Conservation (phyloP, 768 basidiomycete genomes). For the Tylopilus balloui region DNA sequence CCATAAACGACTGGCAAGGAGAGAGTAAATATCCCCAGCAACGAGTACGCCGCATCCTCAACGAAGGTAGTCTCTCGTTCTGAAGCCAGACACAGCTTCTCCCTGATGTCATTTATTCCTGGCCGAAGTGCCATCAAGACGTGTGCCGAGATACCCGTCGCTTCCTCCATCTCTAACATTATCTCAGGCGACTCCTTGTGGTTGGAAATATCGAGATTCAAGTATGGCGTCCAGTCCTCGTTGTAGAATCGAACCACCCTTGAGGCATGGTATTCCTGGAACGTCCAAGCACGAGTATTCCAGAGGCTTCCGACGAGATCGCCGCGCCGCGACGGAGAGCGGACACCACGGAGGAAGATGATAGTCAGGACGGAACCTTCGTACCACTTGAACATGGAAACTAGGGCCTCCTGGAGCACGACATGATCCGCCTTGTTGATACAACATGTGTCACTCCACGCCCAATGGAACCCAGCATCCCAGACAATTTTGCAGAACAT, state of each 20-base stretch:
- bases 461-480: slow-evolving; percentile 1
- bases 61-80: slow-evolving; percentile 1
- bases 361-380: neutral
- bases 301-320: neutral
- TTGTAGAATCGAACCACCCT: slow-evolving; percentile 6
- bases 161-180: slow-evolving; percentile 8
- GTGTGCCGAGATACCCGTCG: neutral
- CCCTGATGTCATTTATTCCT: slow-evolving; percentile 4
- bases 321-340: neutral
- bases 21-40: slow-evolving; percentile 7
- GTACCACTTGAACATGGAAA: slow-evolving; percentile 12
- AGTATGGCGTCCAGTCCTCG: neutral
- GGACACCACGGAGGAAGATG: neutral
- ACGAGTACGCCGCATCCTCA: slow-evolving; percentile 14
- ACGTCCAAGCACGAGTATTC: slow-evolving; percentile 1
- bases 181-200: slow-evolving; percentile 6
- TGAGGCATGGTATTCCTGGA: neutral
- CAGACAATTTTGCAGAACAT: slow-evolving; percentile 5
- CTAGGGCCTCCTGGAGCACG: neutral
- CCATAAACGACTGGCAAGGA: slow-evolving; percentile 8
- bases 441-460: slow-evolving; percentile 9
- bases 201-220: neutral
- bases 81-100: slow-evolving; percentile 12
- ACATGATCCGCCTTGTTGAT: neutral
- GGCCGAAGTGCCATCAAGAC: slow-evolving; percentile 3